Percentiles rank a stretch among this genome's conserved stretches.
Conservation (phyloP, 345 rosid species). For the Nasturtium officinale region DNA sequence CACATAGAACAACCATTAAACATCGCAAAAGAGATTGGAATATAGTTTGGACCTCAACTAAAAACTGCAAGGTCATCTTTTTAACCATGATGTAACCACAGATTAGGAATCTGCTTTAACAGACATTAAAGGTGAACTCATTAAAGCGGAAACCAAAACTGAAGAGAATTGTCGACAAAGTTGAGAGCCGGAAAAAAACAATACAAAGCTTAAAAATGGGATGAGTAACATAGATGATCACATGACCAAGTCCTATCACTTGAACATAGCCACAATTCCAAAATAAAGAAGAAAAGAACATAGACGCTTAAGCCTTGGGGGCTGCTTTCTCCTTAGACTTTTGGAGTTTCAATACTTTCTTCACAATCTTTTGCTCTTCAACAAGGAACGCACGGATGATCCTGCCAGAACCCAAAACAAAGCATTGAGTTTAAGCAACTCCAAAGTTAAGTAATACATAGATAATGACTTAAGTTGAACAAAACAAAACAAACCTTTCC, state of each 20-base stretch:
- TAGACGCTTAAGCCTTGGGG: slow-evolving; percentile 25
- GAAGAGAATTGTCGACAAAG: slow-evolving; percentile 25
- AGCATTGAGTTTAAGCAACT: not conserved
- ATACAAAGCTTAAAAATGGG: slow-evolving; percentile 14
- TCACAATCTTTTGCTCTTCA: slow-evolving; percentile 78
- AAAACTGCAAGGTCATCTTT: too few species aligned
- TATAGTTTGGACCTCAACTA: too few species aligned
- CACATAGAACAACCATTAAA: too few species aligned
- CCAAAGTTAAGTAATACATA: not conserved
- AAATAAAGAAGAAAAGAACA: slow-evolving; percentile 2
- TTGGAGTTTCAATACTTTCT: slow-evolving; percentile 68
- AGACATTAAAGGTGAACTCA: slow-evolving; percentile 1
- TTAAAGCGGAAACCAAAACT: slow-evolving; percentile 22
- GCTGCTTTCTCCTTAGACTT: slow-evolving; percentile 60
- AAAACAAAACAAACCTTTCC: slow-evolving; percentile 59
- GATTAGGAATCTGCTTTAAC: not conserved
- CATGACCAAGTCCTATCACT: slow-evolving; percentile 24
- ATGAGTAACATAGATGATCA: slow-evolving; percentile 7
- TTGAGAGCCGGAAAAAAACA: not conserved
- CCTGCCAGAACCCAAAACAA: slow-evolving; percentile 42
- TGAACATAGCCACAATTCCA: slow-evolving; percentile 17
- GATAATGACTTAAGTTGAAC: not conserved
- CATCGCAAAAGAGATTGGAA: not conserved
- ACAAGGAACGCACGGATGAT: slow-evolving; percentile 74
- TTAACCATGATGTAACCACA: not conserved